Evolutionary conservation across 352 stramenopile species (phyloP), one percentile per base, ranked within the genome.

Genomic region (Globisporangium takayamanum): DNA sequence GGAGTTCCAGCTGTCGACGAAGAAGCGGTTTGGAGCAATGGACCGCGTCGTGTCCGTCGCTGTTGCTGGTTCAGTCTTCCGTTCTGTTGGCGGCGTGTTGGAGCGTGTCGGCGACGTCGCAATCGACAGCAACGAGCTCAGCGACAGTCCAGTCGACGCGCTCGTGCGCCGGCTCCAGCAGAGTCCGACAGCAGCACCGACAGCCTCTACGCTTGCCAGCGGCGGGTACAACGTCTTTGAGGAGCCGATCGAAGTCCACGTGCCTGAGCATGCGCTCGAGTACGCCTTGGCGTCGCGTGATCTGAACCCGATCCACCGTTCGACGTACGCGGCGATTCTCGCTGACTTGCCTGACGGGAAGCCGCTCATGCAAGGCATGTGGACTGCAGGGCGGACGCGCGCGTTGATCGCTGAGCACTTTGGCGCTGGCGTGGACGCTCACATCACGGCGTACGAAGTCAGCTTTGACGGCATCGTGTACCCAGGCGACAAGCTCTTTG

Each of bases 391-490:
- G n/a, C 94, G 93, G 62, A 82, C 90, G 12, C 85, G 84, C 18
- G 69, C 77, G n/a, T 56, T 92, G 50, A 64, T 88, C 14, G 73
- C 84, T 12, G 60, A 78, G 45, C 64, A 70, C 28, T 84, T 92
- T 44, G 74, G 73, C 14, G 47, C 55, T 10, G 67, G 68, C 1
- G 50, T 88, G 14, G 84, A 92, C 65, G 80, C 73, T 52, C 87
- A 88, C 57, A 73, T 96, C 0, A 65, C 78, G 25, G 67, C 77
- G 14, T 95, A 89, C 64, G 70, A 89, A 20, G 87, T 76, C 28
- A 88, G 67, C 60, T 96, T 96, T 53, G 85, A 92, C 45, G 85
- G 86, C 47, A 94, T 95, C 82, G 85, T 96, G n/a, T 89, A 92
- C 62, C 82, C 84, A 2, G 77, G 81, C 22, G 84, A 95, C 63